phyloP scores from a whole-genome alignment of 2,329 filamentous ascomycete genomes.

The Monosporascus sp. region DNA sequence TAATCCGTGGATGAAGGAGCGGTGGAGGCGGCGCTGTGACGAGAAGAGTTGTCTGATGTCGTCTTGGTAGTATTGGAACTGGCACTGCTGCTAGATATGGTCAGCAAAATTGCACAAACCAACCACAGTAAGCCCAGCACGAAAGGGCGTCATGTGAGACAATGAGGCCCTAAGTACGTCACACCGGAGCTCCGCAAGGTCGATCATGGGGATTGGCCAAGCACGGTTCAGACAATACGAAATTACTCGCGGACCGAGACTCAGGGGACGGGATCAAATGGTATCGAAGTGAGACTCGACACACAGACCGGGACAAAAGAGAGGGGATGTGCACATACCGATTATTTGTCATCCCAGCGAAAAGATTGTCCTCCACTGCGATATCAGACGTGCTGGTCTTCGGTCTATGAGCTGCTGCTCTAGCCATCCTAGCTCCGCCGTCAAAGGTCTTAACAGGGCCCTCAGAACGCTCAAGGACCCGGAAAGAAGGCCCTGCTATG shows the following conservation, averaged over 20 bases:
- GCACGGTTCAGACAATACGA: neutral
- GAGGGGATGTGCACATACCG: conserved; percentile 41
- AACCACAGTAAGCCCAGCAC: conserved; percentile 16
- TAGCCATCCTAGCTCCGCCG: conserved; percentile 39
- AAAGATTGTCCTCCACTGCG: conserved; percentile 49
- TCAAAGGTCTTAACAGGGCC: conserved; percentile 45
- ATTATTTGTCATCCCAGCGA: conserved; percentile 50
- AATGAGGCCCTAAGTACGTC: neutral
- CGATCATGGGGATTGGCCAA: conserved; percentile 2
- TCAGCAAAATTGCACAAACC: conserved; percentile 34
- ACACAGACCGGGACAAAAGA: conserved; percentile 8
- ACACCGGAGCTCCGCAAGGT: neutral
- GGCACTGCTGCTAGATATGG: conserved; percentile 46
- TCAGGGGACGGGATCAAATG: neutral
- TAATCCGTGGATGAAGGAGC: conserved; percentile 52
- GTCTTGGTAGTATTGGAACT: conserved; percentile 58
- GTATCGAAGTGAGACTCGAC: conserved; percentile 3
- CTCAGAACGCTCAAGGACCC: conserved; percentile 52
- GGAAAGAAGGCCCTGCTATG: conserved; percentile 48
- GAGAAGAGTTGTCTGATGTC: conserved; percentile 55
- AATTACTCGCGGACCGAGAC: neutral
- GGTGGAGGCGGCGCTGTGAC: conserved; percentile 58
- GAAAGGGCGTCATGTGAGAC: conserved; percentile 14
- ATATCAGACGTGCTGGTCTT: conserved; percentile 35
- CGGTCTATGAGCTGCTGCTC: conserved; percentile 32